Base-by-base conservation (phyloP, 768 basidiomycete genomes). In the Lentinula edodes region DNA sequence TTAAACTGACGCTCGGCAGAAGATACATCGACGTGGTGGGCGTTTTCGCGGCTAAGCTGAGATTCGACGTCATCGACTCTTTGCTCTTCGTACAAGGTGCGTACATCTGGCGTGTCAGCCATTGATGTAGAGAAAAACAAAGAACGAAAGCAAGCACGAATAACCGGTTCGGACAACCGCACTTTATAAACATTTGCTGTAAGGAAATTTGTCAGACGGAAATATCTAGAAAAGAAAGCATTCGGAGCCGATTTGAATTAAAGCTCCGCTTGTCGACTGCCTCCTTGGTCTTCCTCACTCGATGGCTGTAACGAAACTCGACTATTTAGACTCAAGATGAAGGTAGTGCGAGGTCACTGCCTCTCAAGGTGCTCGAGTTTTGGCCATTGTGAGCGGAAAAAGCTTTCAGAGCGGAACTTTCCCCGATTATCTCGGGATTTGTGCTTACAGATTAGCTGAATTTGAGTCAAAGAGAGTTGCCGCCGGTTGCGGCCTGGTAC, bases 1-100 rank as follows among this genome's bases (percentile, higher is more conserved):
- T 83, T 77, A 70, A 86, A 87, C 48, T 81, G 77, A 28, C 75
- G 69, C 69, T 83, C 81, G 7, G 85, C 86, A 43, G 73, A 65
- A 4, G 69, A 65, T n/a, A 87, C 67, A 69, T 87, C 76, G 46
- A 87, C 76, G 59, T 80, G 78, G 46, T 57, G 42, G 62, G 60
- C 38, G 60, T 64, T 63, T 65, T 61, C 50, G 43, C 16, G 15
- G 18, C 16, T 57, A 54, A 6, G 10, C 34, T 20, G 38, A 39
- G 53, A 54, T 36, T 52, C 62, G 7, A 43, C 45, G 62, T 59
- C 50, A 20, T 59, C 58, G 23, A 42, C 10, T 42, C 41, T 56
- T 34, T 63, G 62, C 18, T 67, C 68, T 32, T 70, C 73, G 65
- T 70, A 61, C 61, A 73, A 67, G 46, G 71, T 75, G n/a, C 65